Percentiles rank a stretch among this genome's conserved stretches.
These are phyloP conservation scores for Pluteus cervinus DNA, from an alignment of 768 basidiomycete genomes.

Conservation along the genomic window DNA sequence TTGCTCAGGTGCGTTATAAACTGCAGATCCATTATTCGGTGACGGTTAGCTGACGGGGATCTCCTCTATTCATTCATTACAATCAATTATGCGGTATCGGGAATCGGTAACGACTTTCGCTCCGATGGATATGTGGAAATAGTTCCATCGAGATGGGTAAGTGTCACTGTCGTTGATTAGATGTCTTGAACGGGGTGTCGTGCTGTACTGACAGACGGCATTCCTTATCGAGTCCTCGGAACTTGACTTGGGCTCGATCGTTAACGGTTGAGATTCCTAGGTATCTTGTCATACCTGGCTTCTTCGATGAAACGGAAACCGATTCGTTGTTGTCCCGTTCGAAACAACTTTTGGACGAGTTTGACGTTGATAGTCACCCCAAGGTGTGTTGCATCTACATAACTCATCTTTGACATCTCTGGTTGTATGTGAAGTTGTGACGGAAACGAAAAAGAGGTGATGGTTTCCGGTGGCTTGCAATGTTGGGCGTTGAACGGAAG, in stretches of 20 bases:
- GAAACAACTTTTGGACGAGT: constrained; percentile 71
- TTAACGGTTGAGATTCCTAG: too few relatives aligned
- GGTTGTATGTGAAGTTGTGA: too few relatives aligned
- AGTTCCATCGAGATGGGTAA: constrained; percentile 61
- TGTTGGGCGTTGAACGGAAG: too few relatives aligned
- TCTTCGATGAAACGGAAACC: constrained; percentile 57
- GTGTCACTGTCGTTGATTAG: constrained; percentile 13
- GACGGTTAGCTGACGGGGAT: constrained; percentile 27
- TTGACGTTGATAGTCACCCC: constrained; percentile 75
- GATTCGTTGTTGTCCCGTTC: constrained; percentile 61
- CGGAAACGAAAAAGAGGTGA: too few relatives aligned
- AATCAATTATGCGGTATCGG: too few relatives aligned
- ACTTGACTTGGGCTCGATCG: too few relatives aligned
- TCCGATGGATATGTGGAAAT: too few relatives aligned
- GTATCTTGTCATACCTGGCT: constrained; percentile 73
- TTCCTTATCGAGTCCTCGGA: too few relatives aligned
- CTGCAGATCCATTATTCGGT: not conserved
- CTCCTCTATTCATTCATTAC: constrained; percentile 7
- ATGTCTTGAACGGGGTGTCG: too few relatives aligned
- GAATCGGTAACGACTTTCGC: too few relatives aligned
- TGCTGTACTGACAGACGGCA: too few relatives aligned
- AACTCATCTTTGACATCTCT: not conserved
- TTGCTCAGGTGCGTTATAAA: constrained; percentile 2
- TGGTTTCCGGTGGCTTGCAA: too few relatives aligned
- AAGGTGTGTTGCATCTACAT: constrained; percentile 41